phyloP scores from a whole-genome alignment of 2,329 filamentous ascomycete genomes.

The Drechmeria coniospora region DNA sequence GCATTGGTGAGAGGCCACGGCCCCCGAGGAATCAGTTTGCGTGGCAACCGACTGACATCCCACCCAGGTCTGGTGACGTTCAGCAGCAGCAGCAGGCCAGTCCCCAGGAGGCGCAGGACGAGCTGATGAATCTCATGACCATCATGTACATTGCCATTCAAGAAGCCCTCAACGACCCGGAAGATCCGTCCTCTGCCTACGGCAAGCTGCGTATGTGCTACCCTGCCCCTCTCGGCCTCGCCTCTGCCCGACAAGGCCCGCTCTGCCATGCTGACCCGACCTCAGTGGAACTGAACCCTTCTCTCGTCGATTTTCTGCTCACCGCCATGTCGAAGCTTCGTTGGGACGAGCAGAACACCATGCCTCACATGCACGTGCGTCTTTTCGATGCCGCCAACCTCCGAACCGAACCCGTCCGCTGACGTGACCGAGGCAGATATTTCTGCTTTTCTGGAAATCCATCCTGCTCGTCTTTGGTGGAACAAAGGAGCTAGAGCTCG shows the following conservation, averaged over 20 bases:
- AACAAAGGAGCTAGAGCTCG: conserved; percentile 51
- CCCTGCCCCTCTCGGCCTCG: too few relatives aligned
- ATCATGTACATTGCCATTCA: conserved; percentile 47
- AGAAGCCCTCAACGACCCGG: conserved; percentile 34
- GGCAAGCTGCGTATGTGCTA: conserved; percentile 37
- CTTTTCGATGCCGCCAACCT: conserved; percentile 5
- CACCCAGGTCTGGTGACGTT: conserved; percentile 29
- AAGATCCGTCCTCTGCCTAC: conserved; percentile 30
- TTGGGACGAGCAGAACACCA: conserved; percentile 52
- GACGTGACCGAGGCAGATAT: conserved; percentile 35
- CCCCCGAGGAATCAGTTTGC: neutral
- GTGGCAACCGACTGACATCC: conserved; percentile 14
- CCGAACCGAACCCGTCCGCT: conserved; percentile 4
- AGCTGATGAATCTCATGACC: conserved; percentile 47
- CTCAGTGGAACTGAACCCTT: conserved; percentile 45
- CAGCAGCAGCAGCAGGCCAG: conserved; percentile 26
- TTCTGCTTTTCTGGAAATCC: conserved; percentile 84
- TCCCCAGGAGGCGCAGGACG: conserved; percentile 39
- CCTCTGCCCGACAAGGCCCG: neutral
- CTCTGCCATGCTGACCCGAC: neutral
- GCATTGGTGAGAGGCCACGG: conserved; percentile 28
- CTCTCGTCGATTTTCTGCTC: conserved; percentile 57
- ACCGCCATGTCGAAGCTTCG: conserved; percentile 52
- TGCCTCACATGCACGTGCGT: conserved; percentile 46
- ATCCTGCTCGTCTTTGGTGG: conserved; percentile 77